Evolutionary conservation across 345 rosid genomes (phyloP), one percentile per base, ranked within the genome.

Genomic region (Tarenaya hassleriana): DNA sequence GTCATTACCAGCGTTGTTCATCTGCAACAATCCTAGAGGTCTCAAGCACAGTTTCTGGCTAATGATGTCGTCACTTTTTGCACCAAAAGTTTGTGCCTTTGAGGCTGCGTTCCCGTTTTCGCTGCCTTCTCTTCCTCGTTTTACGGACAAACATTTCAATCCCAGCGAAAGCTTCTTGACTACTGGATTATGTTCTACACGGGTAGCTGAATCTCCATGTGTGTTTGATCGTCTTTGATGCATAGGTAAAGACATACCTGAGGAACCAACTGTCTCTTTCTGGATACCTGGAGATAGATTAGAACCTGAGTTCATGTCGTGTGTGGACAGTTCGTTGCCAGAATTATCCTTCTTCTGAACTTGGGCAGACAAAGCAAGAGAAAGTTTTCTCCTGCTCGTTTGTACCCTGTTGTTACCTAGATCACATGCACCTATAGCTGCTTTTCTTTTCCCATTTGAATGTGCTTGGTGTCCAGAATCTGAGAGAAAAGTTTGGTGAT

Each of bases 151-250:
- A n/a, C n/a, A n/a, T n/a, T 65, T 74, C 3, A 14, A 1, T 35
- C 83, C 69, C 13, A 79, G 61, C 3, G 79, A 79, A 54, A 69
- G 84, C 72, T 74, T 77, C 75, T 55, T 72, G 7, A 67, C 41
- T n/a, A 33, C 24, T 4, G 46, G 49, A 16, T 60, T 61, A 60
- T 39, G 24, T 21, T 57, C 56, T 17, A 18, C 19, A 35, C 13
- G 37, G 0, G 47, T n/a, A 16, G 37, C 29, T 37, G 63, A 35
- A 63, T 64, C 71, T 41, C 27, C 61, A 29, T 7, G 7, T 40
- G 56, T 35, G 52, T n/a, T n/a, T n/a, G n/a, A n/a, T n/a, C n/a
- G n/a, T n/a, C n/a, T n/a, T n/a, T n/a, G n/a, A n/a, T n/a, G n/a
- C n/a, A n/a, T n/a, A n/a, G n/a, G n/a, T n/a, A n/a, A n/a, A n/a